These are phyloP conservation scores for Heliamphora ciliata DNA, from an alignment of 179 eudicot species.

Conservation along the genomic window DNA sequence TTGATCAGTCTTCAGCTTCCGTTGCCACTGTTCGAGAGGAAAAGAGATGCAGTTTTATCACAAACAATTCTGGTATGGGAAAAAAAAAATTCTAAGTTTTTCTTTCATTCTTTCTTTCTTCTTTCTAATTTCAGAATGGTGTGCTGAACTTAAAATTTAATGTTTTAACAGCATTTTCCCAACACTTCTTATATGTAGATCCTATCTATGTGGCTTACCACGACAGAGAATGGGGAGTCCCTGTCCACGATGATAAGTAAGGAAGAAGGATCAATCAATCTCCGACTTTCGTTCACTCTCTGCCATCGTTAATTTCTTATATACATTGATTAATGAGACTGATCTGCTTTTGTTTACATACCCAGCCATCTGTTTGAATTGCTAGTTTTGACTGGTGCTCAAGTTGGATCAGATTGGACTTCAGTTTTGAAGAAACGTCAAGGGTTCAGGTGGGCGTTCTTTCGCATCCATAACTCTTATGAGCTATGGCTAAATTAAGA, in stretches of 20 bases:
- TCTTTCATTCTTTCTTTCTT: not conserved
- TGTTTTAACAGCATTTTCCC: too few relatives aligned
- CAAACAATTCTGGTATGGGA: slow-evolving; percentile 49
- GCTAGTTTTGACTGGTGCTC: slow-evolving; percentile 52
- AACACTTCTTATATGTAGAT: slow-evolving; percentile 23
- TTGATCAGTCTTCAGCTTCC: slow-evolving; percentile 12
- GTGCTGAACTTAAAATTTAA: not conserved
- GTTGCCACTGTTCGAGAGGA: slow-evolving; percentile 17
- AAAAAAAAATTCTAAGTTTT: not conserved
- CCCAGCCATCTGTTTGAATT: slow-evolving; percentile 53
- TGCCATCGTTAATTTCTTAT: not conserved
- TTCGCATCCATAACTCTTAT: not conserved
- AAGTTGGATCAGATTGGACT: slow-evolving; percentile 71
- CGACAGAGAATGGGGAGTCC: slow-evolving; percentile 73
- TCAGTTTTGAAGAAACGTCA: slow-evolving; percentile 48
- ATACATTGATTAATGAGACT: not conserved
- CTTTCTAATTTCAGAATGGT: not conserved
- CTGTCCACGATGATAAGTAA: slow-evolving; percentile 57
- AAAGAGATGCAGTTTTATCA: slow-evolving; percentile 52
- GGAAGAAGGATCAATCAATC: not conserved
- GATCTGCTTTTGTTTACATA: not conserved
- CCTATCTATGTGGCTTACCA: slow-evolving; percentile 56
- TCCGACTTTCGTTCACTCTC: slow-evolving; percentile 1
- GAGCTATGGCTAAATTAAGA: too few relatives aligned
- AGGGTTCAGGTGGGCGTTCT: slow-evolving; percentile 33